Evolutionary conservation across 2,329 filamentous ascomycete genomes (phyloP), one percentile per base, ranked within the genome.

Genomic region (Fusarium cyanostomum): DNA sequence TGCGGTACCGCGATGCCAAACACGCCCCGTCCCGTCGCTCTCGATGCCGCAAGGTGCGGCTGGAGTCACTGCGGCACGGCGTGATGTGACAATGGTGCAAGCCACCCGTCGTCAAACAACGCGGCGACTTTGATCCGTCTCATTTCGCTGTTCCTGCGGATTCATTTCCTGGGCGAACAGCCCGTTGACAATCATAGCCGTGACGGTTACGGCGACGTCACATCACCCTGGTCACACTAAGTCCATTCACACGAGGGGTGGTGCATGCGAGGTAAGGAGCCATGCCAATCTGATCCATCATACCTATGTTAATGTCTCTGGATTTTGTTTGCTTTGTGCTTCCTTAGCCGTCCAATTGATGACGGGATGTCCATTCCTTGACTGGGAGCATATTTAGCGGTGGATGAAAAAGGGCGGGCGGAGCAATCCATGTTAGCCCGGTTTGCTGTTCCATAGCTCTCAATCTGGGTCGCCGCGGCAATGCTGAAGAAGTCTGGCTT

Each of bases 131-230:
- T 61, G 53, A 45, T 45, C 59, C 58, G 62, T 52, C 59, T 71
- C 68, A 71, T 71, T 70, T 71, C 68, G 66, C 62, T 61, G 62
- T 58, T 42, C 45, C 59, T 28, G 56, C 59, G 42, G 41, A 37
- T 68, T 71, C 69, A 71, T 71, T 71, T 71, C 69, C 67, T 64
- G 18, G 26, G 26, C 58, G 57, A 52, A 48, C 42, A 41, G 51
- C 24, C 49, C 33, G 44, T 49, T 52, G 50, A 49, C 46, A 56
- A 57, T 53, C 56, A 55, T 44, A 53, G 38, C 39, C 38, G 31
- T 38, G 51, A 41, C 49, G 28, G 42, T 38, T 38, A 49, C 28
- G 55, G 48, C 56, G 39, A 53, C 58, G 58, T 70, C 68, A 69
- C 61, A 68, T 57, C 58, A 69, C 52, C 61, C 61, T 46, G 52